A percentile compares a stretch with the other conserved stretches of the same genome.
Evolutionary conservation across 192 early-diverging fungal species (phyloP).

Genomic region (Backusella parvicylindrica): DNA sequence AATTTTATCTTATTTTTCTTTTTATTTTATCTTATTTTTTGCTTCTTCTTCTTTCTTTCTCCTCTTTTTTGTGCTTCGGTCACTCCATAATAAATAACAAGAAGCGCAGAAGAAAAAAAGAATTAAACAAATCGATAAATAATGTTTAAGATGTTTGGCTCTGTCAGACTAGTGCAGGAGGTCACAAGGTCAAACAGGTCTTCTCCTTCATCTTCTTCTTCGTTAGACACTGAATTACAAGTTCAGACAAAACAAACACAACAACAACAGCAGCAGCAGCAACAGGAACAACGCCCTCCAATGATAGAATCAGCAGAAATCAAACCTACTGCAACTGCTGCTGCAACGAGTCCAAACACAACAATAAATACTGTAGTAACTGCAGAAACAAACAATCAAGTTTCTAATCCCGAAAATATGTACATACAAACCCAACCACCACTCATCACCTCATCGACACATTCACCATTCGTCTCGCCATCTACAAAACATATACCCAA

Average conservation of each 20-base stretch:
- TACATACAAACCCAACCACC: background rate
- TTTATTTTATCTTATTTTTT: background rate
- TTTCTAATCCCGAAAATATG: background rate
- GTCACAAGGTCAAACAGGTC: conserved; percentile 24
- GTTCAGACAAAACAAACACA: background rate
- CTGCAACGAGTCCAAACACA: background rate
- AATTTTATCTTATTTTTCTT: background rate
- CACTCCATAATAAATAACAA: background rate
- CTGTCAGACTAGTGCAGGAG: conserved; percentile 34
- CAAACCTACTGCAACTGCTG: background rate
- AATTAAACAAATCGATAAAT: background rate
- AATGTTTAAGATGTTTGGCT: conserved; percentile 33
- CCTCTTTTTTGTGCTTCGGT: background rate
- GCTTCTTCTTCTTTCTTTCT: background rate
- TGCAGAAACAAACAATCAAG: background rate
- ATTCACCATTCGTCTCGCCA: background rate
- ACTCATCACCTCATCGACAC: background rate
- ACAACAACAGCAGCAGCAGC: background rate
- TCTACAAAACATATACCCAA: background rate
- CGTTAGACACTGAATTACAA: background rate
- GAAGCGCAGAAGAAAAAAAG: background rate
- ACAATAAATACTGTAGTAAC: background rate
- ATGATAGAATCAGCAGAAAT: background rate
- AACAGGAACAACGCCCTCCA: background rate
- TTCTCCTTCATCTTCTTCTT: background rate